Evolutionary conservation across 805 yeast genomes (phyloP), one percentile per base, ranked within the genome.

Genomic region (Teunomyces barrocoloradensis): DNA sequence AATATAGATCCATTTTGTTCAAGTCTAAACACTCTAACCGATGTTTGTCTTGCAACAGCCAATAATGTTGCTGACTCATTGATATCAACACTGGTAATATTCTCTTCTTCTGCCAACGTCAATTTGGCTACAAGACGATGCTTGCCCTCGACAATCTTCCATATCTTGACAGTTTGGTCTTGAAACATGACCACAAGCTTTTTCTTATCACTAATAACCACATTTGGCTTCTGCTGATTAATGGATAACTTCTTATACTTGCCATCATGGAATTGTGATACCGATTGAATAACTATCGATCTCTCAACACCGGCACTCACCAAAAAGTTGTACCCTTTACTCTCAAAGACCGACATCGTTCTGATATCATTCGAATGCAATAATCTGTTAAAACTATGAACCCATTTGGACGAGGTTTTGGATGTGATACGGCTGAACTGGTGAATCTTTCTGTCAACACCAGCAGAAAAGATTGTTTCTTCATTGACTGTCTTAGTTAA

Each of bases 401-500:
- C 79, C 98, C 98, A 92, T 60, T 82, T 82, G 35, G 68, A 52
- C 15, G 57, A 48, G 13, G 53, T 51, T 40, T 59, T 61, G 44
- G 52, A 54, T 18, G 57, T 58, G 47, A 85, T 73, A 44, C 77
- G 66, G 50, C 76, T 73, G 65, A 85, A 88, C 58, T 84, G 86
- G 60, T 81, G 87, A 42, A 94, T 89, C 61, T 90, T 90, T 58
- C 97, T 79, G 64, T 94, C 99, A 42, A 94, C 90, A 57, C 99
- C 97, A 4, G 94, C 95, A 35, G 92, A 79, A 65, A 89, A 92
- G 1, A 94, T 73, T 35, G 78, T 75, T 28, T 81, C 80, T 55
- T 87, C 87, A 2, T 69, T 58, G 2, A 74, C 66, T 60, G 87
- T 89, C 11, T 78, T 69, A 1, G 85, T 71, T 42, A 94, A 69